Percentiles rank a stretch among this genome's conserved stretches.
phyloP scores from a whole-genome alignment of 352 stramenopile genomes.

The Globisporangium cylindrosporum region DNA sequence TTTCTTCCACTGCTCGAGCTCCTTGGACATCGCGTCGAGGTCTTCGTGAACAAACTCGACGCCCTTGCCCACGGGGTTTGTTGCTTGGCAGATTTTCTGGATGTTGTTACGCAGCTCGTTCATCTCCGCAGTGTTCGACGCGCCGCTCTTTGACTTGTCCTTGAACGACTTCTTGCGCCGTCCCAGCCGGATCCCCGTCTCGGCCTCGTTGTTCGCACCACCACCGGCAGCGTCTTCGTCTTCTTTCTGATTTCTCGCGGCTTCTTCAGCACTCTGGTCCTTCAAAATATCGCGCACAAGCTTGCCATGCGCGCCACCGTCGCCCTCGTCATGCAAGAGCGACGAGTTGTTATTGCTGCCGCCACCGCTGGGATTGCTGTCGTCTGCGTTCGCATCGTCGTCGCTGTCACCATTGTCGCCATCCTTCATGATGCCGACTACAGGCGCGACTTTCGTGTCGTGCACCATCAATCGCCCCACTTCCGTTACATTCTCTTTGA shows the following conservation, averaged over 20 bases:
- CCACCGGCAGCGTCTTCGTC: conserved; percentile 54
- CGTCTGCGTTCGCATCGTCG: conserved; percentile 32
- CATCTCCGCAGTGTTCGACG: conserved; percentile 71
- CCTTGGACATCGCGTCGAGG: conserved; percentile 91
- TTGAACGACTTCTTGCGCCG: conserved; percentile 82
- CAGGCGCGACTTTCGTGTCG: conserved; percentile 78
- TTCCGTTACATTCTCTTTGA: conserved; percentile 87
- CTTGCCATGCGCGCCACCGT: conserved; percentile 44
- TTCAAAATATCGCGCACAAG: conserved; percentile 86
- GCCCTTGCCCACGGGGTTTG: conserved; percentile 88
- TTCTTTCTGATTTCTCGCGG: conserved; percentile 60
- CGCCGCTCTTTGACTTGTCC: conserved; percentile 67
- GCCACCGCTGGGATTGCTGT: conserved; percentile 21
- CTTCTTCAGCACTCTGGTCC: conserved; percentile 68
- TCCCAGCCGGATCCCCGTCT: conserved; percentile 74
- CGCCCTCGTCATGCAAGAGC: conserved; percentile 34
- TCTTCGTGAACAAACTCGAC: conserved; percentile 95
- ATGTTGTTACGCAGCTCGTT: conserved; percentile 79
- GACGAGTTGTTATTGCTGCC: conserved; percentile 18
- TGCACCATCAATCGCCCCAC: conserved; percentile 61
- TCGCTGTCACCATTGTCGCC: conserved; percentile 72
- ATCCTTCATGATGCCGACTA: conserved; percentile 82
- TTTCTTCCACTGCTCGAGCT: conserved; percentile 90
- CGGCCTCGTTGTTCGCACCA: conserved; percentile 35
- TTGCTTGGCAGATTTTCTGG: conserved; percentile 91